Percentiles rank a stretch among this genome's conserved stretches.
These are phyloP conservation scores for Retiboletus flavoniger DNA, from an alignment of 1,284 basidiomycete species.

Conservation along the genomic window DNA sequence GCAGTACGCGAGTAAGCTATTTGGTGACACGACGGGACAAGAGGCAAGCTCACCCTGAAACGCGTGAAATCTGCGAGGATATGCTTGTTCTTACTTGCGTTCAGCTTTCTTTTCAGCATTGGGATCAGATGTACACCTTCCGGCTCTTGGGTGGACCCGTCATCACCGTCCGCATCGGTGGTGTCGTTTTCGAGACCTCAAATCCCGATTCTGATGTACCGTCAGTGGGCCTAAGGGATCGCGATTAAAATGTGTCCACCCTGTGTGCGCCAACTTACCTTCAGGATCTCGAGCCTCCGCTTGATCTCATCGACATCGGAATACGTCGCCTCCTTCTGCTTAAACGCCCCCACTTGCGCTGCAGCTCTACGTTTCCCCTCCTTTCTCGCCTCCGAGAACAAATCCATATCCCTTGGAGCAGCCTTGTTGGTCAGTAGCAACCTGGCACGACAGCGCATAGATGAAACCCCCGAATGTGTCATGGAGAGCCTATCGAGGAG, in stretches of 20 bases:
- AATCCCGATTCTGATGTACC: slow-evolving; percentile 97
- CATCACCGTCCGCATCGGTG: slow-evolving; percentile 49
- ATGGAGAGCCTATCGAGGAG: slow-evolving; percentile 76
- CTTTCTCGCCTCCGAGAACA: slow-evolving; percentile 49
- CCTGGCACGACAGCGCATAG: slow-evolving; percentile 99
- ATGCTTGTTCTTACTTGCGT: slow-evolving; percentile 85
- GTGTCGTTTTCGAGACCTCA: slow-evolving; percentile 73
- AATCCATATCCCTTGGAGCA: slow-evolving; percentile 96
- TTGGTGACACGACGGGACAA: neutral
- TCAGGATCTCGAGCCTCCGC: slow-evolving; percentile 94
- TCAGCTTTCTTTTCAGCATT: slow-evolving; percentile 82
- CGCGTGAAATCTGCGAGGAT: slow-evolving; percentile 91
- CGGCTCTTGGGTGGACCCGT: slow-evolving; percentile 35
- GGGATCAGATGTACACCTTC: slow-evolving; percentile 67
- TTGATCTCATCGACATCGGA: slow-evolving; percentile 93
- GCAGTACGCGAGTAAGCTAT: neutral
- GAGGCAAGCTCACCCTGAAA: slow-evolving; percentile 61
- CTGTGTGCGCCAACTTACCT: slow-evolving; percentile 50
- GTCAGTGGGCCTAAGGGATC: neutral
- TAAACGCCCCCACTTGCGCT: slow-evolving; percentile 67
- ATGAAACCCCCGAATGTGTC: slow-evolving; percentile 99
- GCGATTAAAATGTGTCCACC: neutral
- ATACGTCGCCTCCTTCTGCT: slow-evolving; percentile 67
- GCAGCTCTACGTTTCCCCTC: slow-evolving; percentile 34
- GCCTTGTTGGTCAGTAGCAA: slow-evolving; percentile 91